A percentile compares a stretch with the other conserved stretches of the same genome.
phyloP scores from a whole-genome alignment of 768 basidiomycete species.

The Tricholoma saponaceum region DNA sequence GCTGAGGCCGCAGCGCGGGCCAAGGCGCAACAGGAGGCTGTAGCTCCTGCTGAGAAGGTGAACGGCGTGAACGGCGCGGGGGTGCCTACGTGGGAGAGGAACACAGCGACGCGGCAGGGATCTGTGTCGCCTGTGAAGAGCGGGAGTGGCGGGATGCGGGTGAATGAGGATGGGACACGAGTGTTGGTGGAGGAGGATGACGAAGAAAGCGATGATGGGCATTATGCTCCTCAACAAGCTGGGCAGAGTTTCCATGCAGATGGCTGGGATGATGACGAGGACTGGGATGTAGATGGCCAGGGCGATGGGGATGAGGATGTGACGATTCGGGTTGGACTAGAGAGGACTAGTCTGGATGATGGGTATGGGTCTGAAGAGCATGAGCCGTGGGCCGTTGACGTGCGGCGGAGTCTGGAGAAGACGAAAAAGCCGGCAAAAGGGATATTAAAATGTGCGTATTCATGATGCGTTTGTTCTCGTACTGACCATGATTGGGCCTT shows the following conservation, averaged over 20 bases:
- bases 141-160: slow-evolving; percentile 32
- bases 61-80: slow-evolving; percentile 34
- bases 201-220: slow-evolving; percentile 52
- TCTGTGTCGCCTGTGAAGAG: slow-evolving; percentile 40
- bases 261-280: slow-evolving; percentile 78
- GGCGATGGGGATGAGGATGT: slow-evolving; percentile 67
- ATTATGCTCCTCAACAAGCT: slow-evolving; percentile 34
- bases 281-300: slow-evolving; percentile 60
- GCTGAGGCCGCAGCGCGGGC: slow-evolving; percentile 71
- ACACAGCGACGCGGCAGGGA: slow-evolving; percentile 60
- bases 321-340: slow-evolving; percentile 64
- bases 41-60: slow-evolving; percentile 35
- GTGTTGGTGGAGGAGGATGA: slow-evolving; percentile 72
- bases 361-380: slow-evolving; percentile 51
- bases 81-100: slow-evolving; percentile 77
- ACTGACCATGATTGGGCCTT: slow-evolving; percentile 1
- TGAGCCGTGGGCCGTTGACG: slow-evolving; percentile 74
- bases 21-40: slow-evolving; percentile 53
- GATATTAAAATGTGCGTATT: slow-evolving; percentile 80
- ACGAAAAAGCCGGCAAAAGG: slow-evolving; percentile 67
- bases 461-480: not conserved
- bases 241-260: slow-evolving; percentile 47
- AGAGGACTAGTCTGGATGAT: slow-evolving; percentile 42
- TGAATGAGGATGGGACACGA: slow-evolving; percentile 64
- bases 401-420: slow-evolving; percentile 72